phyloP scores from a whole-genome alignment of 495 filamentous ascomycete genomes.

The Aspergillus cavernicola region DNA sequence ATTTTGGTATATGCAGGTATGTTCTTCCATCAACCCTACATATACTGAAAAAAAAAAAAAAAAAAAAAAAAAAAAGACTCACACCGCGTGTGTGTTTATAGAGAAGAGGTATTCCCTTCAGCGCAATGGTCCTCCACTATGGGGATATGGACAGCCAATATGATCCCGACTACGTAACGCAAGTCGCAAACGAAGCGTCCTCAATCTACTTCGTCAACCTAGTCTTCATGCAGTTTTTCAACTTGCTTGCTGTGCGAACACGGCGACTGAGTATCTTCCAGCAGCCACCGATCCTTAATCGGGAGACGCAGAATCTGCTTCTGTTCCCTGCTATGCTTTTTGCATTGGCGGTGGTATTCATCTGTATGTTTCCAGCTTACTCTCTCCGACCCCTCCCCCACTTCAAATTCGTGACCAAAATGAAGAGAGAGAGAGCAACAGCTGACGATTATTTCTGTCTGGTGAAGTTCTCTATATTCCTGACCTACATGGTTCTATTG shows the following conservation, averaged over 20 bases:
- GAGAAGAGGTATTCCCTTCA: slow-evolving; percentile 51
- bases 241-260: slow-evolving; percentile 60
- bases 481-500: slow-evolving; percentile 49
- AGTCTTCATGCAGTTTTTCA: slow-evolving; percentile 60
- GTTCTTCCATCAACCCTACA: slow-evolving; percentile 2
- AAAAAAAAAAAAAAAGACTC: too few relatives aligned
- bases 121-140: slow-evolving; percentile 56
- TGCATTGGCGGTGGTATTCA: slow-evolving; percentile 56
- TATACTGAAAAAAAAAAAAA: not conserved
- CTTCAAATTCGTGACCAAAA: not conserved
- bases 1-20: slow-evolving; percentile 57
- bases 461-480: slow-evolving; percentile 49
- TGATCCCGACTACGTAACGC: slow-evolving; percentile 42
- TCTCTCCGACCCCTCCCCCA: not conserved
- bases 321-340: slow-evolving; percentile 64
- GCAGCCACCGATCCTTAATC: slow-evolving; percentile 58
- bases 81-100: slow-evolving; percentile 3
- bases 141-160: slow-evolving; percentile 38
- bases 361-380: slow-evolving; percentile 33
- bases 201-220: slow-evolving; percentile 33
- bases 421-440: too few relatives aligned
- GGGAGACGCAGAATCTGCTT: slow-evolving; percentile 54
- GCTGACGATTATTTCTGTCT: too few relatives aligned
- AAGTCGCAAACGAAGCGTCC: slow-evolving; percentile 40
- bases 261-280: slow-evolving; percentile 63